phyloP scores from a whole-genome alignment of 176 grass and related monocot genomes.

The Metroxylon sagu region DNA sequence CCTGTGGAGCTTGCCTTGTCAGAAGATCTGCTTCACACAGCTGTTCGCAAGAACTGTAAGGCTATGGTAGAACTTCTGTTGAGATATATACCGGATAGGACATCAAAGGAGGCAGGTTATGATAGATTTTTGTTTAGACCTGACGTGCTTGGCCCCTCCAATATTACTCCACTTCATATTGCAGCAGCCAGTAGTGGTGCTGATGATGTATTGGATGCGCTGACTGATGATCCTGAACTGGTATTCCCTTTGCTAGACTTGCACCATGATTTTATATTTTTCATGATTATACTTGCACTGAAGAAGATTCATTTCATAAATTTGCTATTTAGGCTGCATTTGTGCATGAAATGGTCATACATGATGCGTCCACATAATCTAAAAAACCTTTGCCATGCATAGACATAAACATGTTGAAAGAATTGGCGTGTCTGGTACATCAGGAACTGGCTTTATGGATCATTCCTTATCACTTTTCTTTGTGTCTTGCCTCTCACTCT shows the following conservation, averaged over 20 bases:
- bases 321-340: no score
- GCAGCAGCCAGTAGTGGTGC: constrained; percentile 56
- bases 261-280: constrained; percentile 3
- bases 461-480: no score
- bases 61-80: constrained; percentile 67
- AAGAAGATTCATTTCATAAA: no score
- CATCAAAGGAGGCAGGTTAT: constrained; percentile 19
- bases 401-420: no score
- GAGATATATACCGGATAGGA: constrained; percentile 41
- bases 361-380: no score
- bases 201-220: constrained; percentile 70
- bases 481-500: no score
- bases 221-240: constrained; percentile 78
- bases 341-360: no score
- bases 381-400: no score
- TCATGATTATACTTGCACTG: neutral
- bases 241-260: constrained; percentile 39
- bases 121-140: constrained; percentile 67
- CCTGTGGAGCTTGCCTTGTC: constrained; percentile 54
- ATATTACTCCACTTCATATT: constrained; percentile 83
- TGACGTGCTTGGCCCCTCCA: constrained; percentile 56
- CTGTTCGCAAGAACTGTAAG: constrained; percentile 55
- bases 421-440: no score
- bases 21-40: constrained; percentile 65
- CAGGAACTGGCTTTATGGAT: no score